These are phyloP conservation scores for Skeletonema tropicum DNA, from an alignment of 108 stramenopile genomes.

Conservation along the genomic window DNA sequence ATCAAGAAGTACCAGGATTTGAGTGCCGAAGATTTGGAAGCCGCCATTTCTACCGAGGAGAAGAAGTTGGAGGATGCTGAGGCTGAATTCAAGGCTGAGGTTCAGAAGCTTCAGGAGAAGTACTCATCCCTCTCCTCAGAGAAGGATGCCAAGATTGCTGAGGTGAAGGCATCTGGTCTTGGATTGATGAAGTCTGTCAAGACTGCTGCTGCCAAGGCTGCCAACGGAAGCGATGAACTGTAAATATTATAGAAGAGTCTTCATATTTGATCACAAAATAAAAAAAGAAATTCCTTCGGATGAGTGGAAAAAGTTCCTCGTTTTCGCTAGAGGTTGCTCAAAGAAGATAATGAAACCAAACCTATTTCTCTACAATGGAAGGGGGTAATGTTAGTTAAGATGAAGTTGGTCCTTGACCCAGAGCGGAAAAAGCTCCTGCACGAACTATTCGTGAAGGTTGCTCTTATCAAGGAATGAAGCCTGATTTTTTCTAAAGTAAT, in stretches of 20 bases:
- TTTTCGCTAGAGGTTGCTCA: neutral
- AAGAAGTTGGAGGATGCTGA: slow-evolving; percentile 67
- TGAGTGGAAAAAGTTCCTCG: slow-evolving; percentile 2
- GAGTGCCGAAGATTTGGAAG: slow-evolving; percentile 49
- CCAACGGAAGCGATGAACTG: slow-evolving; percentile 61
- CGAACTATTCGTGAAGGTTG: neutral
- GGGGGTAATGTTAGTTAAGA: neutral
- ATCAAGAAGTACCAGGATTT: slow-evolving; percentile 47
- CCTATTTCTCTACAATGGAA: neutral
- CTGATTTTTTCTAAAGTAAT: neutral
- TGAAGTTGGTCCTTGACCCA: neutral
- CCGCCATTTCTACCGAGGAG: slow-evolving; percentile 55
- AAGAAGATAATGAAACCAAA: neutral
- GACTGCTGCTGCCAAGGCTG: slow-evolving; percentile 46
- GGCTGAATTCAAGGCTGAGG: slow-evolving; percentile 57
- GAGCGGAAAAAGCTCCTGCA: neutral
- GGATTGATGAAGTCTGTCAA: slow-evolving; percentile 88
- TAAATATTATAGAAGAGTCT: slow-evolving; percentile 36
- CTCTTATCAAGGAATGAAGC: neutral
- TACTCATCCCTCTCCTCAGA: slow-evolving; percentile 62
- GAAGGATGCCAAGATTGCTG: slow-evolving; percentile 76
- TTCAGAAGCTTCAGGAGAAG: slow-evolving; percentile 69
- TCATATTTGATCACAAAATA: neutral
- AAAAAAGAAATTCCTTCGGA: neutral
- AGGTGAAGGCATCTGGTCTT: slow-evolving; percentile 84